Base-by-base conservation (phyloP, 345 rosid genomes). In the Corymbia maculata region DNA sequence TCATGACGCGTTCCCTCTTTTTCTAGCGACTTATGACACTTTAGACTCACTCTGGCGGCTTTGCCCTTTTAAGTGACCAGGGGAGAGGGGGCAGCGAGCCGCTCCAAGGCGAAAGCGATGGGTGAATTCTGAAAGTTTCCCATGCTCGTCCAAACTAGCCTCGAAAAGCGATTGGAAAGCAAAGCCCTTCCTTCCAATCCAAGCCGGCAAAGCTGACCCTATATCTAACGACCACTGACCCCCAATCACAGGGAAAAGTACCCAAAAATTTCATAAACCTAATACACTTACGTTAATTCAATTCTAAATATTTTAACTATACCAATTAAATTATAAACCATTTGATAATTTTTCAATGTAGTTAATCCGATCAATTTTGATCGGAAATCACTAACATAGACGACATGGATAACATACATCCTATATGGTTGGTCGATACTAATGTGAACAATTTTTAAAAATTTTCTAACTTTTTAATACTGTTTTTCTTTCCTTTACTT, bases 321-420 rank as follows among this genome's bases (percentile, higher is more conserved):
- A 36, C 42, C 42, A 36, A 36, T 36, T 36, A 36, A 36, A 36
- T 55, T 28, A 55, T 22, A 9, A 55, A 55, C 13, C 1, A 21
- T 55, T 22, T 22, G 24, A 55, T 0, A 1, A 55, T 55, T 55
- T 55, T 36, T 36, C 42, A 36, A 36, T 36, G 42, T 36, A 36
- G 4, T 36, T 4, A 36, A 36, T 36, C 0, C 0, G 0, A 1
- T 55, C 21, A 55, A 9, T 55, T 55, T 55, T 55, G 6, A 6
- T 0, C 0, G 0, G 24, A 55, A 4, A 55, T 55, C 0, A 0
- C 61, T 4, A 0, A 22, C 13, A 55, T 55, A 8, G 42, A 36
- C 42, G 4, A 36, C 42, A 36, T 36, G 42, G 42, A 36, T 1
- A 0, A 22, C 13, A 55, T 55, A 21, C 5, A 0, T 55, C 1